These are phyloP conservation scores for Herpomyces periplanetae DNA, from an alignment of 2,329 filamentous ascomycete genomes.

Conservation along the genomic window DNA sequence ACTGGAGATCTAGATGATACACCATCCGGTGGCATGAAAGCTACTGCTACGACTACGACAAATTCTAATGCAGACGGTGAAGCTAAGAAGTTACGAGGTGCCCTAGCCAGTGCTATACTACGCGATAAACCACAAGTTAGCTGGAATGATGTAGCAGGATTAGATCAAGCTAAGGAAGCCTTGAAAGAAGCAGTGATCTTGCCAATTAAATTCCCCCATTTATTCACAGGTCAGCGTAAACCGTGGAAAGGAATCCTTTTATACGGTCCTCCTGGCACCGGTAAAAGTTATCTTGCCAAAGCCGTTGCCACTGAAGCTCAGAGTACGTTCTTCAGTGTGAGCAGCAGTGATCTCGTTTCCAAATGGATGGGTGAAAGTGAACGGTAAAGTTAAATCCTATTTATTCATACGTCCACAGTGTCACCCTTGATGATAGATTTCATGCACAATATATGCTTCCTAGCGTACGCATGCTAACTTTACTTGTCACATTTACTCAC, in stretches of 20 bases:
- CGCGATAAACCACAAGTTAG: slow-evolving; percentile 81
- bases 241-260: slow-evolving; percentile 93
- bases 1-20: slow-evolving; percentile 14
- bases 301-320: slow-evolving; percentile 93
- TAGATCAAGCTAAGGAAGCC: slow-evolving; percentile 78
- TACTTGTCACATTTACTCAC: slow-evolving; percentile 2
- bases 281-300: slow-evolving; percentile 89
- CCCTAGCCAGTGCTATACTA: slow-evolving; percentile 60
- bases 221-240: slow-evolving; percentile 81
- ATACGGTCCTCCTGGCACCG: slow-evolving; percentile 79
- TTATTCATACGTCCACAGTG: too few relatives aligned
- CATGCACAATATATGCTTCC: not conserved
- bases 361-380: slow-evolving; percentile 99
- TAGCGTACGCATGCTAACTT: not conserved
- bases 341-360: slow-evolving; percentile 77
- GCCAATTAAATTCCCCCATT: slow-evolving; percentile 86
- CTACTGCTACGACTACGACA: slow-evolving; percentile 20
- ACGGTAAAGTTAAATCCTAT: too few relatives aligned
- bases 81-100: slow-evolving; percentile 68
- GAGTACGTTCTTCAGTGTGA: slow-evolving; percentile 95
- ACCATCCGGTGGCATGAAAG: slow-evolving; percentile 5
- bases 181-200: slow-evolving; percentile 89
- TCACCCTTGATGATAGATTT: not conserved
- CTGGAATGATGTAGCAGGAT: slow-evolving; percentile 88
- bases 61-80: slow-evolving; percentile 78